Evolutionary conservation across 2,329 filamentous ascomycete genomes (phyloP).

Genomic region (Aureobasidium sp.): DNA sequence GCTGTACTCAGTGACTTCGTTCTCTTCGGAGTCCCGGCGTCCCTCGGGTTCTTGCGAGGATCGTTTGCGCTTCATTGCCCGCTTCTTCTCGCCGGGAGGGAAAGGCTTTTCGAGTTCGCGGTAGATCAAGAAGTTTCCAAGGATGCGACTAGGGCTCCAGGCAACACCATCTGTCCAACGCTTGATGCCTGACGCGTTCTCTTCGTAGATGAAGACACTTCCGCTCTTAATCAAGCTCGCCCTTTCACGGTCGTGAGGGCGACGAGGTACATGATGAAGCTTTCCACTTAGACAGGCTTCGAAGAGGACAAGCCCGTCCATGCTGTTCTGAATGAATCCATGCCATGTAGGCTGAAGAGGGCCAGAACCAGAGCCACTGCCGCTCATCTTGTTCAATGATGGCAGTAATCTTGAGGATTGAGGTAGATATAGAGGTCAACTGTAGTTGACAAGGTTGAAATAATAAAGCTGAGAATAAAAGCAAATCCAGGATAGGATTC

Average conservation of each 20-base stretch:
- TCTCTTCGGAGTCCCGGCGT: constrained; percentile 27
- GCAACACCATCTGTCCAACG: constrained; percentile 87
- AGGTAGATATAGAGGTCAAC: constrained; percentile 7
- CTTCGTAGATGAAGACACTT: constrained; percentile 85
- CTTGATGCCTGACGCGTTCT: constrained; percentile 84
- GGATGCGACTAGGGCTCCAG: constrained; percentile 82
- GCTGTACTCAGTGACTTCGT: constrained; percentile 19
- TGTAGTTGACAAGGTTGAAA: not conserved
- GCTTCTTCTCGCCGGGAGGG: constrained; percentile 75
- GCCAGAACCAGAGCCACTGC: constrained; percentile 25
- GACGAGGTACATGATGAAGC: constrained; percentile 67
- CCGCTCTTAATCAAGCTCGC: constrained; percentile 71
- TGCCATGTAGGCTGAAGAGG: constrained; percentile 31
- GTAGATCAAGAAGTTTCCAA: constrained; percentile 80
- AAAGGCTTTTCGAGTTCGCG: constrained; percentile 72
- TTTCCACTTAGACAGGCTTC: constrained; percentile 66
- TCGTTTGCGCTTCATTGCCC: constrained; percentile 62
- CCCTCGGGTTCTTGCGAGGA: constrained; percentile 45
- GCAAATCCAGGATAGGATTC: not conserved
- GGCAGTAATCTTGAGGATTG: not conserved
- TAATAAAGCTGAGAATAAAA: not conserved
- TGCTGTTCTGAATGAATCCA: constrained; percentile 32
- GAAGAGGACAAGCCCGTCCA: constrained; percentile 70
- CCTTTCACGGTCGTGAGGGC: constrained; percentile 80
- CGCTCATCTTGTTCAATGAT: constrained; percentile 23